Base-by-base conservation (phyloP, 139 green algal genomes). In the Gonium pectorale region DNA sequence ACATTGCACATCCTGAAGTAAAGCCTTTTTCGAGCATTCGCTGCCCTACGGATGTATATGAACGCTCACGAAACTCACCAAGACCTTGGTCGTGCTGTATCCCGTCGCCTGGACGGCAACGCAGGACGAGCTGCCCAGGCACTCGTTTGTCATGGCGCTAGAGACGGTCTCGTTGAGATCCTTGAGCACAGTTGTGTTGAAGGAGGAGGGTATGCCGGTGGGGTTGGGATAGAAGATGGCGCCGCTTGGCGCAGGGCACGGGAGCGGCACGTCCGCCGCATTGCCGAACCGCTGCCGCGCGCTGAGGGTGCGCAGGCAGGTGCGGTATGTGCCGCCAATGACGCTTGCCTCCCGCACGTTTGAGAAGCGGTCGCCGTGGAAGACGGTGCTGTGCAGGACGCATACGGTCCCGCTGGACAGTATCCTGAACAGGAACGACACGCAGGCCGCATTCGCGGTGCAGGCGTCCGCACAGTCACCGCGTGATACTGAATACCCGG, bases 271-370 rank as follows among this genome's bases (percentile, higher is more conserved):
- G 21, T 21, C 8, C 5, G 67, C 64, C 9, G 64, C 3, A 40
- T 73, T 54, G 67, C 67, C 35, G 67, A 35, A 54, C 5, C 35
- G 21, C 22, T 33, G 38, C 38, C 3, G 15, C 2, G 40, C 21
- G 67, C 40, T 54, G 67, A 73, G 67, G 5, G 67, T 73, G 22
- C 67, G 67, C 21, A 73, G 67, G 67, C 24, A 52, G 5, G 54
- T 17, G 3, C 54, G 67, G 67, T 56, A 73, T 2, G 67, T 26
- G 38, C 2, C 40, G 67, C 3, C 38, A 21, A 5, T 33, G 67
- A 17, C 38, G 62, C 29, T 41, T 5, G 6, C 56, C 19, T 17
- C n/a, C 8, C 62, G 62, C 9, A 15, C 40, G 40, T 73, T 73
- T 3, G 40, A 38, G 38, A 38, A 38, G 38, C 2, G 2, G 67